Evolutionary conservation across 441 rosid species (phyloP).

Genomic region (Gossypium trilobum): DNA sequence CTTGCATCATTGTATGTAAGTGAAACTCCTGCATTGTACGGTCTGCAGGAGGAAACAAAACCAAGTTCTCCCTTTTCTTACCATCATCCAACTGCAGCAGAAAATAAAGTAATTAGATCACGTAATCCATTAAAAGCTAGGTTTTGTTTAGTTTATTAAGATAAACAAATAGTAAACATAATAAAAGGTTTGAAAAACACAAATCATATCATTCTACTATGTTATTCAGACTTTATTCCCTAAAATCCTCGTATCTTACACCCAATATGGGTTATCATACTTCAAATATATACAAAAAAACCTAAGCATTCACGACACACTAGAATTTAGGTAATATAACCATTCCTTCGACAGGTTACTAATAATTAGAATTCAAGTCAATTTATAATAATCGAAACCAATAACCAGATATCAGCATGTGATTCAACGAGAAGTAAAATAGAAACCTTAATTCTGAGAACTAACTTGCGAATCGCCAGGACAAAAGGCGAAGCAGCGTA

Average conservation of each 20-base stretch:
- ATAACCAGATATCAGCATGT: background rate
- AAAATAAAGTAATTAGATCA: conserved; percentile 2
- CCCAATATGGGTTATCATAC: background rate
- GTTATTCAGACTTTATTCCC: too few relatives aligned
- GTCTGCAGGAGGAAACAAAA: conserved; percentile 84
- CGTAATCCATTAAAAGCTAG: conserved; percentile 1
- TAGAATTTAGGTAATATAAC: background rate
- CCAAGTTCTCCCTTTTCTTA: conserved; percentile 32
- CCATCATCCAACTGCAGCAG: conserved; percentile 46
- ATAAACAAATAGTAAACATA: background rate
- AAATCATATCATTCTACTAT: background rate
- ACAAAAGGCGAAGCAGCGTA: conserved; percentile 4
- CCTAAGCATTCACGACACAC: background rate
- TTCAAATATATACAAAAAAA: background rate
- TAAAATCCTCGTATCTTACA: too few relatives aligned
- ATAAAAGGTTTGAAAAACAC: background rate
- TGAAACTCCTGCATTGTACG: conserved; percentile 74
- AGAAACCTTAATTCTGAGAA: background rate
- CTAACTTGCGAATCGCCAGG: conserved; percentile 81
- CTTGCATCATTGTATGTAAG: conserved; percentile 95
- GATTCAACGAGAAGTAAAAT: background rate
- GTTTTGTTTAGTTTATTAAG: background rate
- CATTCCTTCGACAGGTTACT: background rate
- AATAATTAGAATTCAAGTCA: background rate
- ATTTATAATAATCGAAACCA: background rate